Evolutionary conservation across 169 alveolate genomes (phyloP).

Genomic region (Theileria annulata): DNA sequence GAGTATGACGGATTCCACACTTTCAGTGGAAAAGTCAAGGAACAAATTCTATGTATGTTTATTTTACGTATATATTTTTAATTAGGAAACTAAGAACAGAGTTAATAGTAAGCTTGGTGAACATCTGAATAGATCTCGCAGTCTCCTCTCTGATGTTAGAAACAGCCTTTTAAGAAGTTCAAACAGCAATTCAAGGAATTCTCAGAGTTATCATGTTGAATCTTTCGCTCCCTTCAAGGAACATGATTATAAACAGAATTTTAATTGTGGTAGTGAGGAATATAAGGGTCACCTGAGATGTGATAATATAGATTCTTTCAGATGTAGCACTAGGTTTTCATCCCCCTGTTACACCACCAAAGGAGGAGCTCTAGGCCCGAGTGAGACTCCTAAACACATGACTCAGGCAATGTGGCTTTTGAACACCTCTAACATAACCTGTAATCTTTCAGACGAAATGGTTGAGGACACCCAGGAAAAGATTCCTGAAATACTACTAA

Average conservation of each 20-base stretch:
- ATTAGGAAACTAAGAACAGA: constrained; percentile 23
- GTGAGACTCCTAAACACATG: constrained; percentile 34
- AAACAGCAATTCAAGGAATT: neutral
- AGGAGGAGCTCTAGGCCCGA: neutral
- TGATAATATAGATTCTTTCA: neutral
- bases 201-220: neutral
- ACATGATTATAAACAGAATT: neutral
- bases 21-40: constrained; percentile 6
- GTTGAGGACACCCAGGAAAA: constrained; percentile 53
- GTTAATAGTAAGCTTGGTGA: constrained; percentile 11
- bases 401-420: constrained; percentile 63
- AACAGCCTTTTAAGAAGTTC: neutral
- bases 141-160: constrained; percentile 9
- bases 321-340: neutral
- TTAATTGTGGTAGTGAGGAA: neutral
- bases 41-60: constrained; percentile 19
- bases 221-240: neutral
- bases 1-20: constrained; percentile 1
- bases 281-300: neutral
- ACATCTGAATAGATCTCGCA: constrained; percentile 13
- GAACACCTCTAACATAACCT: constrained; percentile 43
- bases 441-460: constrained; percentile 36
- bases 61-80: neutral
- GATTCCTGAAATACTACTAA: constrained; percentile 58
- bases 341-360: neutral